A percentile compares a stretch with the other conserved stretches of the same genome.
phyloP scores from a whole-genome alignment of 805 yeast genomes.

The Lipomyces japonicus region DNA sequence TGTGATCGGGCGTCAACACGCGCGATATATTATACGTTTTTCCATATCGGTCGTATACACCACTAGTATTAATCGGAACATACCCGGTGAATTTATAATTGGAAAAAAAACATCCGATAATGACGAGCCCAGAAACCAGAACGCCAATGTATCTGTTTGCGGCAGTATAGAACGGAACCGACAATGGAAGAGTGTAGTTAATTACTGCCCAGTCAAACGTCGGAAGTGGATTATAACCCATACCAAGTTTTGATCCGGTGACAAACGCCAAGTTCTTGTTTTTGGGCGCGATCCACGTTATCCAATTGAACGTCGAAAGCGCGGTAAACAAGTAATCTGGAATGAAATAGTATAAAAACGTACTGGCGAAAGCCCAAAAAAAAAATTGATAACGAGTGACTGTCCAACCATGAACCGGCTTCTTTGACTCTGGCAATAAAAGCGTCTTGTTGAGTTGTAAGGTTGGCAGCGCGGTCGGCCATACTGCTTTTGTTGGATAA shows the following conservation, averaged over 20 bases:
- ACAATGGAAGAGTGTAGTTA: conserved; percentile 42
- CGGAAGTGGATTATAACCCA: conserved; percentile 64
- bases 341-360: conserved; percentile 54
- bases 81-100: conserved; percentile 45
- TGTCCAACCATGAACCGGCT: conserved; percentile 56
- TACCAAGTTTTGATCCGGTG: conserved; percentile 61
- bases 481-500: conserved; percentile 55
- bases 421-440: conserved; percentile 21
- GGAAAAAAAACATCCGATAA: conserved; percentile 51
- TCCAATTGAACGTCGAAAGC: conserved; percentile 56
- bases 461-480: conserved; percentile 61
- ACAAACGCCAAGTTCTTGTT: conserved; percentile 58
- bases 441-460: conserved; percentile 38
- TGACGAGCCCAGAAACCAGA: conserved; percentile 50
- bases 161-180: conserved; percentile 44
- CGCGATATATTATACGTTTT: conserved; percentile 46
- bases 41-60: conserved; percentile 35
- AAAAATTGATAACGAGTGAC: conserved; percentile 52
- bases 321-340: conserved; percentile 61
- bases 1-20: conserved; percentile 44
- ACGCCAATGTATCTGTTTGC: conserved; percentile 39
- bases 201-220: conserved; percentile 58
- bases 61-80: conserved; percentile 47
- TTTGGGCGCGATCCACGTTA: conserved; percentile 59
- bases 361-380: conserved; percentile 39